These are phyloP conservation scores for Mycena metata DNA, from an alignment of 768 basidiomycete genomes.

Conservation along the genomic window DNA sequence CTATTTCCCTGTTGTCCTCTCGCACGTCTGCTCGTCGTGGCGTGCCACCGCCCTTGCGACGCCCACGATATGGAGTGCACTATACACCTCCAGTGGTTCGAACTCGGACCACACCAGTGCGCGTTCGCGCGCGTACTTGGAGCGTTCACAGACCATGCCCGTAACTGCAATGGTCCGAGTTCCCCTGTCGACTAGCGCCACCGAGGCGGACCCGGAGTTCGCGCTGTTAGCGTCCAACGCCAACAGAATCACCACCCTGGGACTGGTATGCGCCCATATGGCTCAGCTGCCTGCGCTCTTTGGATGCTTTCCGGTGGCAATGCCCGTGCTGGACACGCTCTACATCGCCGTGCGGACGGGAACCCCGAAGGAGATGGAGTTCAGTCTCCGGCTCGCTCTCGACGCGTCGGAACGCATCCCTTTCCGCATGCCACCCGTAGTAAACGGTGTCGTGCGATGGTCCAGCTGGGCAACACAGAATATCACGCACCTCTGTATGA, in stretches of 20 bases:
- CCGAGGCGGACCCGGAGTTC: constrained; percentile 7
- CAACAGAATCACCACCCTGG: constrained; percentile 5
- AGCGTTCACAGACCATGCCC: constrained; percentile 6
- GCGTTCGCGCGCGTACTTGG: constrained; percentile 1
- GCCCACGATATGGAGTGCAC: not conserved
- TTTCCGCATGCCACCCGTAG: constrained; percentile 2
- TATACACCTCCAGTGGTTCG: constrained; percentile 1
- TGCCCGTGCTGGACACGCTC: constrained; percentile 10
- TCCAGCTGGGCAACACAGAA: not conserved
- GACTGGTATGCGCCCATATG: not conserved
- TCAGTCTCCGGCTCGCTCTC: not conserved
- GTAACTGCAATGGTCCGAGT: not conserved
- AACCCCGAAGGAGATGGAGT: not conserved
- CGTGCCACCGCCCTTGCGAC: constrained; percentile 20
- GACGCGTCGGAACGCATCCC: not conserved
- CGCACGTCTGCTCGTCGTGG: constrained; percentile 35
- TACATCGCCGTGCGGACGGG: constrained; percentile 10
- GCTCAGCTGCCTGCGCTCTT: not conserved
- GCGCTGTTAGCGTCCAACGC: constrained; percentile 11
- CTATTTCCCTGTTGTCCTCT: constrained; percentile 28
- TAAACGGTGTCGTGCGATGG: constrained; percentile 4
- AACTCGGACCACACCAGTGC: not conserved
- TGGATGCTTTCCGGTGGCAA: constrained; percentile 25
- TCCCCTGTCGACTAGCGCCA: not conserved
- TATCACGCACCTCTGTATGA: constrained; percentile 14